Conservation (phyloP, 768 basidiomycete species). For the Pisolithus tinctorius region DNA sequence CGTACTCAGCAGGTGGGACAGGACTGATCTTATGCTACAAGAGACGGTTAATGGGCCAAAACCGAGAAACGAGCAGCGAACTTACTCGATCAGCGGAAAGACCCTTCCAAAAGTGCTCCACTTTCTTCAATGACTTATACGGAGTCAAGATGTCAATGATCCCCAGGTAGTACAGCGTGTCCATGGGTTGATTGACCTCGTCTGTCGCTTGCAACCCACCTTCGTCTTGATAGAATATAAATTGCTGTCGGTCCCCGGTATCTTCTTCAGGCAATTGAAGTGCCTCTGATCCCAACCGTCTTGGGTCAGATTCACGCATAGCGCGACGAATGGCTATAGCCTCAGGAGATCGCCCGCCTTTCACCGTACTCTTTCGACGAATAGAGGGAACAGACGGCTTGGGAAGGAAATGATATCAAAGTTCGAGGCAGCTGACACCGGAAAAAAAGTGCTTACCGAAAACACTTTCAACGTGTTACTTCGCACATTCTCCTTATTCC, state of each 20-base stretch:
- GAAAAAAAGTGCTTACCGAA: constrained; percentile 49
- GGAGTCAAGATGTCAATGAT: constrained; percentile 97
- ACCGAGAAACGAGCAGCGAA: constrained; percentile 9
- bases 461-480: constrained; percentile 90
- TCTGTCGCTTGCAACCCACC: constrained; percentile 89
- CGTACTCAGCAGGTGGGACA: constrained; percentile 83
- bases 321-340: constrained; percentile 82
- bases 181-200: constrained; percentile 66
- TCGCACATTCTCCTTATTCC: constrained; percentile 88
- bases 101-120: constrained; percentile 93
- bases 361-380: constrained; percentile 55
- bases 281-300: constrained; percentile 49
- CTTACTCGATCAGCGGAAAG: constrained; percentile 79
- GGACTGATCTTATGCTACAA: constrained; percentile 90
- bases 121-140: constrained; percentile 66
- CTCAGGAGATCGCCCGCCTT: constrained; percentile 55
- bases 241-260: constrained; percentile 52
- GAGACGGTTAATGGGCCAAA: constrained; percentile 9
- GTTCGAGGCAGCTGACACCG: background rate
- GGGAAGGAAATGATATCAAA: background rate
- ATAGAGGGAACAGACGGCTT: constrained; percentile 67
- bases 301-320: constrained; percentile 76
- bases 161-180: constrained; percentile 88
- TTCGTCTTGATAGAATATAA: constrained; percentile 96
- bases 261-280: constrained; percentile 59